Conservation (phyloP, 192 early-diverging fungal species). For the Coemansia sp. region DNA sequence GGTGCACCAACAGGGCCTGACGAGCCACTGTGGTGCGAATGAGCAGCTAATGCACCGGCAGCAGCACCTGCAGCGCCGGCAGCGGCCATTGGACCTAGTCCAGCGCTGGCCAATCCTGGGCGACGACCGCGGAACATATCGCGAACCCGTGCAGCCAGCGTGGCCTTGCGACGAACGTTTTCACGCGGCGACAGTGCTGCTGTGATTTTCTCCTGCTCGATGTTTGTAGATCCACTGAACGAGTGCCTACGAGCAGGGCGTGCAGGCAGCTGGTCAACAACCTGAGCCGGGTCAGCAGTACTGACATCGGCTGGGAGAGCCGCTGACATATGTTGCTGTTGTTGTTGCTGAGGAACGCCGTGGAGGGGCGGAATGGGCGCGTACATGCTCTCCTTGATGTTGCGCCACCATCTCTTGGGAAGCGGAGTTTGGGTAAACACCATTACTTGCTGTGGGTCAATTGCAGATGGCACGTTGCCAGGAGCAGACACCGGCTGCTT, state of each 20-base stretch:
- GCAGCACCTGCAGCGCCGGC: conserved; percentile 4
- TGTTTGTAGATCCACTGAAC: conserved; percentile 46
- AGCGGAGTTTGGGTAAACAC: conserved; percentile 27
- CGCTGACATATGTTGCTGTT: neutral
- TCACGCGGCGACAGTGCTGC: conserved; percentile 37
- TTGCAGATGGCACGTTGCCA: neutral
- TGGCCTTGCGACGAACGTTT: conserved; percentile 38
- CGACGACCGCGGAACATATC: conserved; percentile 21
- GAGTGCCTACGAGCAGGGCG: conserved; percentile 39
- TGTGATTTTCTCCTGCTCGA: conserved; percentile 39
- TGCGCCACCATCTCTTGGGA: conserved; percentile 52
- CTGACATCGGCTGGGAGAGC: neutral
- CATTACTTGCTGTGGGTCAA: neutral
- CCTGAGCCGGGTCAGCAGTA: neutral
- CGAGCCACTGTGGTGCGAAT: neutral
- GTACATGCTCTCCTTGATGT: conserved; percentile 50
- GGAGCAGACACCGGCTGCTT: neutral
- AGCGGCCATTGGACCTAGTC: neutral
- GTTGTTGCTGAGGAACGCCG: conserved; percentile 8
- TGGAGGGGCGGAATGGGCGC: conserved; percentile 50
- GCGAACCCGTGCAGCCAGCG: conserved; percentile 36
- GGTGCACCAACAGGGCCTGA: neutral
- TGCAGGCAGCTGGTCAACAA: conserved; percentile 13
- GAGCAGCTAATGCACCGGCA: conserved; percentile 1
- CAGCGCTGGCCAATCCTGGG: neutral